Base-by-base conservation (phyloP, 306 rosid genomes). In the Inga laurina region DNA sequence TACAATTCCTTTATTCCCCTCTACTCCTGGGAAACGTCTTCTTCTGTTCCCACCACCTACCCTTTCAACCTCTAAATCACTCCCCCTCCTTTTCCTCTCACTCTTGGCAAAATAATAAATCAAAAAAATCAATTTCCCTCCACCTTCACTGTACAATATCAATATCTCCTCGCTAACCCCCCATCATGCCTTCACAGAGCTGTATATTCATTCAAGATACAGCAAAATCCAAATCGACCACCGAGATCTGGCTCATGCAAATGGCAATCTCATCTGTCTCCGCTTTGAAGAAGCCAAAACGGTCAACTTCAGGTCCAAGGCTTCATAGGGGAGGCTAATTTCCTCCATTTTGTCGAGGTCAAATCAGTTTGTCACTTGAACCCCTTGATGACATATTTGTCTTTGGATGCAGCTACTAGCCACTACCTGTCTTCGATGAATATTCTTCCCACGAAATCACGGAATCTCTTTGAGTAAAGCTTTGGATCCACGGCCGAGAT, bases 401-500 rank as follows among this genome's bases (percentile, higher is more conserved):
- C 30, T 67, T 67, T 15, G 72, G 24, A 8, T 24, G 16, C 4
- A 32, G 37, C 4, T 59, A 46, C 86, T 56, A 56, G 57, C 61
- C 24, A 8, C 64, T 91, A 94, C 89, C 97, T 73, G 86, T 97
- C 99, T 84, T 91, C 97, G 0, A 88, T 74, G 84, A 97, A 97
- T 74, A 90, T 91, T 87, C 98, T 89, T 45, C 95, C 91, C 15
- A 97, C 88, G 77, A 97, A 97, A 81, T 97, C 98, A 37, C 97
- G 93, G 74, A 97, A 97, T 87, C 99, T 90, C 85, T 80, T 97
- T 0, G 99, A 94, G 87, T 97, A 97, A 9, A 90, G 97, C 90
- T 94, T 97, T 51, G 99, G 99, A 88, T 97, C 98, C 45, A 97
- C 99, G 1, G 99, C 99, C 59, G 99, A 97, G 82, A 97, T 97